Conservation (phyloP, 495 filamentous ascomycete genomes). For the Neurospora discreta region DNA sequence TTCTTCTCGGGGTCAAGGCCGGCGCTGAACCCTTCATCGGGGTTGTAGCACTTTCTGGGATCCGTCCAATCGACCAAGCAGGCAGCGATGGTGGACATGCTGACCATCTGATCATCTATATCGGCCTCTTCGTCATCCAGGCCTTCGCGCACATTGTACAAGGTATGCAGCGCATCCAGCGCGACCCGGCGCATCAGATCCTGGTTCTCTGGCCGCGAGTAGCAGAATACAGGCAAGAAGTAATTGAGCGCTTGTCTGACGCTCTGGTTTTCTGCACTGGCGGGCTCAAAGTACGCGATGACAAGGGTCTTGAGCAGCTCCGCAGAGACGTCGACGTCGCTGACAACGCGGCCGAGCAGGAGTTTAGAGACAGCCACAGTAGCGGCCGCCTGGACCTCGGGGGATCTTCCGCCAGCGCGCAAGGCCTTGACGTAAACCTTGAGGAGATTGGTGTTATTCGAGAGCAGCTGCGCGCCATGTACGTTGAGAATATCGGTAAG, state of each 20-base stretch:
- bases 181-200: constrained; percentile 62
- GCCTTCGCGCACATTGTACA: constrained; percentile 54
- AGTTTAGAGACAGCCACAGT: constrained; percentile 76
- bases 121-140: constrained; percentile 70
- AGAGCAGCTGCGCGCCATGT: constrained; percentile 64
- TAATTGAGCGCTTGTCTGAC: constrained; percentile 85
- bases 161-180: constrained; percentile 54
- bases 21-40: constrained; percentile 37
- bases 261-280: constrained; percentile 69
- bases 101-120: constrained; percentile 71
- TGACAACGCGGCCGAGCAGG: constrained; percentile 60
- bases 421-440: constrained; percentile 73
- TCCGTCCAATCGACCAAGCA: constrained; percentile 95
- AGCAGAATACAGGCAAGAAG: constrained; percentile 93
- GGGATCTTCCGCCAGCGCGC: constrained; percentile 51
- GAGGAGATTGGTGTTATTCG: constrained; percentile 47
- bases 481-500: constrained; percentile 87
- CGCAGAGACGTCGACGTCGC: constrained; percentile 41
- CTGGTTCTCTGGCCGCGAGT: constrained; percentile 68
- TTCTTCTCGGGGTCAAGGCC: constrained; percentile 45
- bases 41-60: constrained; percentile 69
- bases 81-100: constrained; percentile 58
- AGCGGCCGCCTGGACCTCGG: constrained; percentile 71
- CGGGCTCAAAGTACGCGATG: constrained; percentile 82
- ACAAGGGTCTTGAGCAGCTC: constrained; percentile 75